Conservation (phyloP, 257 asterid species). For the Paraleonurus japonicus region DNA sequence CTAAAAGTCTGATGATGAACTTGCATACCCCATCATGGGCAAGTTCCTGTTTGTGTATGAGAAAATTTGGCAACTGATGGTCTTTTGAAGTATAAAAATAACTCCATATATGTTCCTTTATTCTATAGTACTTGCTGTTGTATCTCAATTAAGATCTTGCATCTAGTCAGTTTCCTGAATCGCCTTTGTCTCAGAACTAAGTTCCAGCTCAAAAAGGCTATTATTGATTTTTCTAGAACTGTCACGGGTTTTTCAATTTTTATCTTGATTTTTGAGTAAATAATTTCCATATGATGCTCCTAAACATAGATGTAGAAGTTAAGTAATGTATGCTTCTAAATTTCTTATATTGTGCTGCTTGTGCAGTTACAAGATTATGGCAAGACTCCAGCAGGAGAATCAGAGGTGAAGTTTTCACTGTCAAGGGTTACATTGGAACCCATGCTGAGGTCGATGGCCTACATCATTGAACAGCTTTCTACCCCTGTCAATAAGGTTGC, state of each 20-base stretch:
- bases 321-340: background rate
- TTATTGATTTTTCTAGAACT: background rate
- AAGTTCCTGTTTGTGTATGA: background rate
- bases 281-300: conserved; percentile 8
- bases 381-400: conserved; percentile 58
- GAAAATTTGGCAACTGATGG: background rate
- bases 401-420: conserved; percentile 78
- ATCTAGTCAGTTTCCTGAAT: conserved; percentile 16
- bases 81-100: background rate
- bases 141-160: background rate
- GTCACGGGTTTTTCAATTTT: background rate
- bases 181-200: conserved; percentile 12
- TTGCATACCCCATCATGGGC: background rate
- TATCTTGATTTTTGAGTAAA: conserved; percentile 2
- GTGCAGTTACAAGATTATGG: conserved; percentile 77
- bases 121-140: background rate
- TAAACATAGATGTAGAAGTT: conserved; percentile 2
- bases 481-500: conserved; percentile 81
- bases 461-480: conserved; percentile 83
- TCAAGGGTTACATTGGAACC: conserved; percentile 79
- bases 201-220: background rate
- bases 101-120: conserved; percentile 2
- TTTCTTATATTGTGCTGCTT: conserved; percentile 23
- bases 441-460: conserved; percentile 87
- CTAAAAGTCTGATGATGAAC: background rate